Conservation (phyloP, 306 rosid genomes). For the Corylus avellana region DNA sequence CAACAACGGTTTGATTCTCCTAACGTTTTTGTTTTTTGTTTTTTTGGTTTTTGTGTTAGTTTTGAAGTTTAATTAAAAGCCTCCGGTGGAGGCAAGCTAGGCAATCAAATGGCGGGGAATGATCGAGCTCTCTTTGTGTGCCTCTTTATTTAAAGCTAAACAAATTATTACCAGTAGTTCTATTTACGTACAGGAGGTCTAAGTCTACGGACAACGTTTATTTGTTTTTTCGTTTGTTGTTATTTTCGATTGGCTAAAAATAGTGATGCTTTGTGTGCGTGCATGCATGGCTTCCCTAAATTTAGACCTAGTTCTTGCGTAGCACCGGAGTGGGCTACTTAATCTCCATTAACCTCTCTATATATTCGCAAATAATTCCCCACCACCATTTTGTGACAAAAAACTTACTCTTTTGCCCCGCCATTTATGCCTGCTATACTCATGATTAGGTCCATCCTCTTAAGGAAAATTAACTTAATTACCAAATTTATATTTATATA, state of each 20-base stretch:
- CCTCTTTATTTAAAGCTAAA: slow-evolving; percentile 28
- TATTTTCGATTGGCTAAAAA: slow-evolving; percentile 20
- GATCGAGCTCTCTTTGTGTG: slow-evolving; percentile 17
- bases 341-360: slow-evolving; percentile 22
- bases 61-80: slow-evolving; percentile 6
- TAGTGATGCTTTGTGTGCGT: slow-evolving; percentile 17
- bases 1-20: neutral
- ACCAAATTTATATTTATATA: too few relatives aligned
- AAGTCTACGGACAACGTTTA: slow-evolving; percentile 26
- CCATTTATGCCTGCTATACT: neutral
- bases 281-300: slow-evolving; percentile 5
- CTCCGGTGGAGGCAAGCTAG: slow-evolving; percentile 46
- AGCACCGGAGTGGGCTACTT: slow-evolving; percentile 6
- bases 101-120: slow-evolving; percentile 10
- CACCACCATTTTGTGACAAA: neutral
- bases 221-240: slow-evolving; percentile 14
- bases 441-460: too few relatives aligned
- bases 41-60: too few relatives aligned
- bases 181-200: slow-evolving; percentile 22
- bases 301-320: neutral
- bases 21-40: neutral
- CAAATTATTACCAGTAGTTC: slow-evolving; percentile 18
- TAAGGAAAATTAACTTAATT: too few relatives aligned
- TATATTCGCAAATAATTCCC: neutral
- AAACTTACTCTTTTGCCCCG: neutral